A percentile compares a stretch with the other conserved stretches of the same genome.
phyloP scores from a whole-genome alignment of 768 basidiomycete species.

The Nevesoporus exiguus region DNA sequence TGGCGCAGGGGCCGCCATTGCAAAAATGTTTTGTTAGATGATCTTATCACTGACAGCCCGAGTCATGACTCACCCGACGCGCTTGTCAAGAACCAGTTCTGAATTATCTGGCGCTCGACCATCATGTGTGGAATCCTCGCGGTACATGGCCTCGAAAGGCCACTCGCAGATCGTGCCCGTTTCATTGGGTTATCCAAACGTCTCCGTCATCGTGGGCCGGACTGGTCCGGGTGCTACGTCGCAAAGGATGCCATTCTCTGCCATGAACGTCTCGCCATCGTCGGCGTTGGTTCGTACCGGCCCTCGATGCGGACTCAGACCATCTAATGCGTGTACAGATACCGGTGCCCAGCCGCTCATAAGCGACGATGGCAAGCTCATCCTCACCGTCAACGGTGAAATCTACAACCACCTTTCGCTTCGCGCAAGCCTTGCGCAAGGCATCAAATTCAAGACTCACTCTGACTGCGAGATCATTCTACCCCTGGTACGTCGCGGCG shows the following conservation, averaged over 20 bases:
- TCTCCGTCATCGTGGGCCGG: constrained; percentile 91
- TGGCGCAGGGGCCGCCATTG: background rate
- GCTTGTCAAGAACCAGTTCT: background rate
- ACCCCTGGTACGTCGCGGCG: constrained; percentile 69
- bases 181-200: constrained; percentile 86
- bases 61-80: background rate
- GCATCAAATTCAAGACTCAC: constrained; percentile 88
- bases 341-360: constrained; percentile 94
- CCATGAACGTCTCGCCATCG: constrained; percentile 95
- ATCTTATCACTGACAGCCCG: background rate
- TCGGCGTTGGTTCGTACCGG: constrained; percentile 80
- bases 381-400: constrained; percentile 95
- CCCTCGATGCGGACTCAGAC: background rate
- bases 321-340: constrained; percentile 46
- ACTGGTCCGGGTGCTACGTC: constrained; percentile 96
- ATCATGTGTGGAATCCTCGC: constrained; percentile 93
- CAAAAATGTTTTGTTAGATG: background rate
- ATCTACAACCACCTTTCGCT: constrained; percentile 96
- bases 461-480: constrained; percentile 98
- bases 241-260: constrained; percentile 79
- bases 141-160: constrained; percentile 74
- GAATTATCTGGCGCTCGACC: background rate
- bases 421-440: constrained; percentile 58
- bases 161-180: constrained; percentile 61
- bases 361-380: constrained; percentile 78